Evolutionary conservation across 139 green algal genomes (phyloP), one percentile per base, ranked within the genome.

Genomic region (Picochlorum sp.): DNA sequence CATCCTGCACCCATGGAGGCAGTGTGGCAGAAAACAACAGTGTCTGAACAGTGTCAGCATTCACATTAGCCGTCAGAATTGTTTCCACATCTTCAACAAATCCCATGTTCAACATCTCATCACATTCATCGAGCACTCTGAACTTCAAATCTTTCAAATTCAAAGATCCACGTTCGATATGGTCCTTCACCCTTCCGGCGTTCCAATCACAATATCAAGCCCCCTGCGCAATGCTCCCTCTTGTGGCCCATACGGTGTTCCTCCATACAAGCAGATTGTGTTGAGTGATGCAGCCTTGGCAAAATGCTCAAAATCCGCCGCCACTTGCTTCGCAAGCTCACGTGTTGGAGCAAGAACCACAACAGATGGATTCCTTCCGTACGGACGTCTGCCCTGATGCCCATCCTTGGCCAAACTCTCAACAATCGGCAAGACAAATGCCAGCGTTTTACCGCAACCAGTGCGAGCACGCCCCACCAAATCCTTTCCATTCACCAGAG

Each of bases 61-160:
- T 77, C 26, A 71, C 66, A 59, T 59, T 21, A 1, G 76, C 76
- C 28, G 82, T 88, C 34, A 98, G 82, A 74, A 99, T 98, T 38
- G 78, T 87, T 82, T 99, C 94, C 45, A 99, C 90, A 68, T 98
- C 94, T 38, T 99, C 94, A 50, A 97, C 91, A 67, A 99, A 99
- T n/a, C 94, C 94, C 93, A 99, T 99, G 72, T 96, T 93, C 60
- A 99, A 84, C 94, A 99, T 99, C 73, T 98, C 87, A 73, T 99
- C 94, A 54, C 92, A 95, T 78, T 99, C 94, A 65, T 99, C 94
- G 37, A 99, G 76, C 41, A 98, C 87, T 7, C 92, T 84, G 75
- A 88, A 96, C 56, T 73, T 80, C 62, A 70, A 49, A 49, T 18
- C 10, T 52, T 75, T 63, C 15, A 98, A 75, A 21, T 92, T 84